phyloP scores from a whole-genome alignment of 1,139 yeast genomes.

The Arxiozyma bovina region DNA sequence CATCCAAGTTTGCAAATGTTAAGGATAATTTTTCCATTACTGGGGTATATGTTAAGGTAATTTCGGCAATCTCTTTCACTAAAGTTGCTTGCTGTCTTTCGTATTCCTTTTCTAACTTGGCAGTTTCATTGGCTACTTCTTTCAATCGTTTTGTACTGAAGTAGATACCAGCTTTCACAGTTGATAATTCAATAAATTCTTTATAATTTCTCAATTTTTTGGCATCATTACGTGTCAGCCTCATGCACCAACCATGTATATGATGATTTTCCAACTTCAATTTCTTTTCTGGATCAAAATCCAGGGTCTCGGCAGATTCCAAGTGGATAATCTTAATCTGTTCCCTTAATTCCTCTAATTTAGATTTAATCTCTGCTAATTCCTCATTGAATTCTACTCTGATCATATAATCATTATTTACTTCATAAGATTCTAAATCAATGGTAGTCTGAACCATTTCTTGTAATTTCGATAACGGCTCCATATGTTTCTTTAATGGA shows the following conservation, averaged over 20 bases:
- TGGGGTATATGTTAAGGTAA: constrained; percentile 72
- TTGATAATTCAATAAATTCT: constrained; percentile 68
- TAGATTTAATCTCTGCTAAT: constrained; percentile 49
- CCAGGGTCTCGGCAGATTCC: constrained; percentile 63
- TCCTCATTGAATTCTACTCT: constrained; percentile 85
- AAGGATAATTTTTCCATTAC: constrained; percentile 61
- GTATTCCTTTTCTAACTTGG: constrained; percentile 55
- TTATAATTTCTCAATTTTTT: constrained; percentile 59
- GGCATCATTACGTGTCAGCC: constrained; percentile 86
- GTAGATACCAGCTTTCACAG: constrained; percentile 90
- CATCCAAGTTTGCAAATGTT: constrained; percentile 69
- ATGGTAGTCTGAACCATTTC: constrained; percentile 89
- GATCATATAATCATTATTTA: constrained; percentile 66
- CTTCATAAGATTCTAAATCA: constrained; percentile 70
- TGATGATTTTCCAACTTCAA: constrained; percentile 81
- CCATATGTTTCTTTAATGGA: constrained; percentile 44
- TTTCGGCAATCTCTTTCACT: constrained; percentile 71
- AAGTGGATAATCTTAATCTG: constrained; percentile 54
- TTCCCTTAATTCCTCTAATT: constrained; percentile 46
- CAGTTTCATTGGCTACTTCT: constrained; percentile 50
- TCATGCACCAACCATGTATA: constrained; percentile 86
- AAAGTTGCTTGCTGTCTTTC: constrained; percentile 65
- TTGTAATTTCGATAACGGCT: constrained; percentile 56
- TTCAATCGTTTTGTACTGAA: constrained; percentile 67
- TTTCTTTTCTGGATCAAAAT: constrained; percentile 77